These are phyloP conservation scores for Arabidopsis lyrata DNA, from an alignment of 441 rosid species.

Conservation along the genomic window DNA sequence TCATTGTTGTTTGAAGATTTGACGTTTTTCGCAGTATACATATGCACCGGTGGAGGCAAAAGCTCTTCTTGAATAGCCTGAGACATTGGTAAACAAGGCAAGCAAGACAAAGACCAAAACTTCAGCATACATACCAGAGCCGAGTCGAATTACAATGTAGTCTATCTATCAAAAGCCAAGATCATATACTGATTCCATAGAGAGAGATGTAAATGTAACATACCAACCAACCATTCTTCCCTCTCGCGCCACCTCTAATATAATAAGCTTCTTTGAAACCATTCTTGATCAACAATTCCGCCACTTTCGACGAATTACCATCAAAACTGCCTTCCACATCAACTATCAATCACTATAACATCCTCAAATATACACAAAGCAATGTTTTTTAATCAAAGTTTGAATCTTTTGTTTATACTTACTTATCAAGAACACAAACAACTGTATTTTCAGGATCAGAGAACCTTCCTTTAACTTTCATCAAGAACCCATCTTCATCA, in stretches of 20 bases:
- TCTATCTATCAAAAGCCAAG: neutral
- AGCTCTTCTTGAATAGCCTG: slow-evolving; percentile 72
- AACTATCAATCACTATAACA: neutral
- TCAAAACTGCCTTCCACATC: slow-evolving; percentile 73
- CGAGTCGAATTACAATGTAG: no score
- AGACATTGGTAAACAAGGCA: neutral
- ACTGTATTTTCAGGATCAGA: slow-evolving; percentile 56
- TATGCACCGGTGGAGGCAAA: slow-evolving; percentile 72
- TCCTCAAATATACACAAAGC: neutral
- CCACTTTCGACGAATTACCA: slow-evolving; percentile 64
- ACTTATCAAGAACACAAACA: slow-evolving; percentile 69
- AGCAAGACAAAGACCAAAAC: slow-evolving; percentile 16
- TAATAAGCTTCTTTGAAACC: slow-evolving; percentile 90
- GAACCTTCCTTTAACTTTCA: slow-evolving; percentile 54
- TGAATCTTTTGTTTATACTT: slow-evolving; percentile 34
- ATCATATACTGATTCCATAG: slow-evolving; percentile 7
- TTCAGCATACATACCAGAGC: neutral
- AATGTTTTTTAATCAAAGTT: slow-evolving; percentile 8
- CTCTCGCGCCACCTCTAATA: slow-evolving; percentile 78
- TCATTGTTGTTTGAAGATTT: slow-evolving; percentile 50
- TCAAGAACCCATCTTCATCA: slow-evolving; percentile 59
- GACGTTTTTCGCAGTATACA: slow-evolving; percentile 50
- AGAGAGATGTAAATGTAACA: slow-evolving; percentile 35
- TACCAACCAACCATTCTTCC: slow-evolving; percentile 82
- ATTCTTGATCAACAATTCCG: slow-evolving; percentile 62